Conservation (phyloP, 1,284 basidiomycete genomes). For the Chiua sp. region DNA sequence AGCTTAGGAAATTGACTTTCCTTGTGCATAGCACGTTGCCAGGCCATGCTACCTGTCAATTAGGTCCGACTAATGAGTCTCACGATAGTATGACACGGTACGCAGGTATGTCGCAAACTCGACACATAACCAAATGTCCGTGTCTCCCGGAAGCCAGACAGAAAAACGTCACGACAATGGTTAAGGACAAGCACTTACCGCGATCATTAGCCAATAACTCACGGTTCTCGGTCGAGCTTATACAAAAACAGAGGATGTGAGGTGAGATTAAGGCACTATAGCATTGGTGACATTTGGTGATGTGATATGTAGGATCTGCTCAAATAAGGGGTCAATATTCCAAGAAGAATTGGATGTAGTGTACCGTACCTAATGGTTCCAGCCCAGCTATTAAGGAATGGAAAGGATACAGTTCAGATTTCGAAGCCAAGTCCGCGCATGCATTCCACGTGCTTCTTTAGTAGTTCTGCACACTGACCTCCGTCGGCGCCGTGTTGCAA, state of each 20-base stretch:
- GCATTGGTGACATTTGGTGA: background rate
- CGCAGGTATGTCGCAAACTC: background rate
- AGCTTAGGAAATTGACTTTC: background rate
- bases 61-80: background rate
- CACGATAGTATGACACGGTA: background rate
- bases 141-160: background rate
- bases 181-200: background rate
- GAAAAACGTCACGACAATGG: background rate
- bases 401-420: slow-evolving; percentile 47
- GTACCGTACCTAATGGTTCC: background rate
- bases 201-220: background rate
- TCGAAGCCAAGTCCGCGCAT: slow-evolving; percentile 92
- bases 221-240: background rate
- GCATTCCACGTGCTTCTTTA: slow-evolving; percentile 85
- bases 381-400: background rate
- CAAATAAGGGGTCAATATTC: slow-evolving; percentile 1
- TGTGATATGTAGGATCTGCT: background rate
- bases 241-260: slow-evolving; percentile 4
- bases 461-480: slow-evolving; percentile 81
- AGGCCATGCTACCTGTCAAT: background rate
- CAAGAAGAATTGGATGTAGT: background rate
- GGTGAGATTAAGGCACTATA: slow-evolving; percentile 6
- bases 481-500: slow-evolving; percentile 75
- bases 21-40: background rate
- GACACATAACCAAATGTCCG: background rate